Base-by-base conservation (phyloP, 768 basidiomycete genomes). In the Exidia glandulosa region DNA sequence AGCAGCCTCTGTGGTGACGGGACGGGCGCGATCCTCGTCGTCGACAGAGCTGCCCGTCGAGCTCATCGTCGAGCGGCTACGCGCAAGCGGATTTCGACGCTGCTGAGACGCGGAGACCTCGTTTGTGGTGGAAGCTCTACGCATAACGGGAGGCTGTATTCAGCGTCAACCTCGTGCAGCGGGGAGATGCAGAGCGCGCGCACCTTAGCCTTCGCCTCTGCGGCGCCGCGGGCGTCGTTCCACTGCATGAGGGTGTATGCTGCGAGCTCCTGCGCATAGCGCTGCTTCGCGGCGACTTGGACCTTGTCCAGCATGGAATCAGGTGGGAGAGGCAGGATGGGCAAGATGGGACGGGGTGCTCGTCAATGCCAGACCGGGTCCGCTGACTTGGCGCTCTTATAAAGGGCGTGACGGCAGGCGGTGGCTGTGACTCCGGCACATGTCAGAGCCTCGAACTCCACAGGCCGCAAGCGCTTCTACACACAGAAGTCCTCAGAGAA, bases 221-320 rank as follows among this genome's bases (percentile, higher is more conserved):
- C 50, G 30, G 50, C 50, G 50, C 50, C 50, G 50, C 69, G 67
- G 41, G 68, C 69, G 13, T 64, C 29, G 57, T 68, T 67, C 74
- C 73, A 75, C 64, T 76, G 75, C 41, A 66, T 66, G 57, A 74
- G 67, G n/a, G 75, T 76, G 59, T 76, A 72, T 3, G 69, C 71
- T 3, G 73, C 74, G 29, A 76, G 66, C 63, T 76, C 73, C 47
- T 66, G 66, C 25, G 74, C 65, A 59, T 76, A 76, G 36, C 67
- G 71, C 25, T 69, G 66, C 63, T 74, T 74, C n/a, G 59, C 59
- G 27, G 45, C 33, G 27, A 54, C 50, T 25, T 54, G 50, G 7
- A 31, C 27, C 25, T 31, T 27, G 25, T 52, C 59, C 6, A 55
- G 6, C 32, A 56, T 56, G 50, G 59, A 33, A 27, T 60, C 54